phyloP scores from a whole-genome alignment of 805 yeast genomes.

The Candida broadrunensis region DNA sequence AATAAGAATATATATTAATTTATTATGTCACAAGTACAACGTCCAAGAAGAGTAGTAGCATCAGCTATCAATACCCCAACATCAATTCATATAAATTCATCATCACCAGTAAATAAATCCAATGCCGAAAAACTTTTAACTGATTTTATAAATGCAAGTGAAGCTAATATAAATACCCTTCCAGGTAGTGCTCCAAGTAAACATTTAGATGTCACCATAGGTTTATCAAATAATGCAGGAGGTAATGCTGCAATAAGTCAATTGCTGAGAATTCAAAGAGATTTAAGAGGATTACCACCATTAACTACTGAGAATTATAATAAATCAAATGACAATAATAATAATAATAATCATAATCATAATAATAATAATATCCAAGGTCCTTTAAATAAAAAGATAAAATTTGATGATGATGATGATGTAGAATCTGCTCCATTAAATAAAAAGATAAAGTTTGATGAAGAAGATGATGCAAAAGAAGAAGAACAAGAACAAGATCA shows the following conservation, averaged over 20 bases:
- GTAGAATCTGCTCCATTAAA: slow-evolving; percentile 7
- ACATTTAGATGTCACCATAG: slow-evolving; percentile 21
- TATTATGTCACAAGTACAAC: background rate
- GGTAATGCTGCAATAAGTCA: slow-evolving; percentile 51
- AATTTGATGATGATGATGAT: slow-evolving; percentile 20
- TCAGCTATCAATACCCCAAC: slow-evolving; percentile 50
- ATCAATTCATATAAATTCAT: slow-evolving; percentile 28
- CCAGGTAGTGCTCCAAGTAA: slow-evolving; percentile 15
- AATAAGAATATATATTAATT: too few relatives aligned
- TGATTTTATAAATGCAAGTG: slow-evolving; percentile 40
- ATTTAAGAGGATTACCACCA: slow-evolving; percentile 79
- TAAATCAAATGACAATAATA: slow-evolving; percentile 25
- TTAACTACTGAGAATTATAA: slow-evolving; percentile 14
- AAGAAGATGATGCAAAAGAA: slow-evolving; percentile 18
- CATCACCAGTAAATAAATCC: slow-evolving; percentile 28
- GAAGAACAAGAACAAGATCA: slow-evolving; percentile 22
- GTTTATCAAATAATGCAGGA: slow-evolving; percentile 29
- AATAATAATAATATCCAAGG: slow-evolving; percentile 18
- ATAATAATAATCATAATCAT: slow-evolving; percentile 22
- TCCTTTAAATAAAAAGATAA: slow-evolving; percentile 18
- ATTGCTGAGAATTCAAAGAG: slow-evolving; percentile 71
- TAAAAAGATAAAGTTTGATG: slow-evolving; percentile 27
- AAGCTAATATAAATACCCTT: slow-evolving; percentile 26
- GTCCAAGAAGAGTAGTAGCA: slow-evolving; percentile 37
- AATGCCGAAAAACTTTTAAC: slow-evolving; percentile 47